These are phyloP conservation scores for Tetrahymena thermophila DNA, from an alignment of 73 alveolate species.

Conservation along the genomic window DNA sequence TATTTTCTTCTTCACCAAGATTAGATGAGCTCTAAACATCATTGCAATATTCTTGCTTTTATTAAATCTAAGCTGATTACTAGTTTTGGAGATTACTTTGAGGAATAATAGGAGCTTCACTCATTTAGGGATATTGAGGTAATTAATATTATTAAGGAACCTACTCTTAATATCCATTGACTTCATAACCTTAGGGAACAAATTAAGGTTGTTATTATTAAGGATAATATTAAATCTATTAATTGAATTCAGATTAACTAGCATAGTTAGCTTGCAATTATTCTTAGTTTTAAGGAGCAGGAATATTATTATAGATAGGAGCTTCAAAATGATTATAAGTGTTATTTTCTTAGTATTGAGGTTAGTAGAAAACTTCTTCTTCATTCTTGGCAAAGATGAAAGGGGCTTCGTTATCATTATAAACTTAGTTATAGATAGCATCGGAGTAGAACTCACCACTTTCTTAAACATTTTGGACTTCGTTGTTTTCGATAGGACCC, in stretches of 20 bases:
- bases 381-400: not conserved
- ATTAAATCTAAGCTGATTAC: not conserved
- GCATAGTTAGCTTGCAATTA: not conserved
- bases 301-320: not conserved
- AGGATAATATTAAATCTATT: not conserved
- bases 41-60: not conserved
- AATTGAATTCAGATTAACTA: not conserved
- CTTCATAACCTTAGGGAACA: not conserved
- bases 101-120: not conserved
- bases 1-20: not conserved
- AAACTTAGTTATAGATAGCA: not conserved
- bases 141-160: not conserved
- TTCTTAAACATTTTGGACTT: not conserved
- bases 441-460: not conserved
- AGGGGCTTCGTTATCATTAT: not conserved
- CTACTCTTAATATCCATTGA: not conserved
- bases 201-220: not conserved
- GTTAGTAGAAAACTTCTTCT: not conserved
- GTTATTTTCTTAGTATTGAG: not conserved
- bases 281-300: not conserved
- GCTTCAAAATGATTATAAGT: not conserved
- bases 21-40: not conserved
- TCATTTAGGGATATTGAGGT: not conserved
- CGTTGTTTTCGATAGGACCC: not conserved
- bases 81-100: not conserved